Evolutionary conservation across 78 protist species (phyloP).

Genomic region (Chrysochromulina parva): DNA sequence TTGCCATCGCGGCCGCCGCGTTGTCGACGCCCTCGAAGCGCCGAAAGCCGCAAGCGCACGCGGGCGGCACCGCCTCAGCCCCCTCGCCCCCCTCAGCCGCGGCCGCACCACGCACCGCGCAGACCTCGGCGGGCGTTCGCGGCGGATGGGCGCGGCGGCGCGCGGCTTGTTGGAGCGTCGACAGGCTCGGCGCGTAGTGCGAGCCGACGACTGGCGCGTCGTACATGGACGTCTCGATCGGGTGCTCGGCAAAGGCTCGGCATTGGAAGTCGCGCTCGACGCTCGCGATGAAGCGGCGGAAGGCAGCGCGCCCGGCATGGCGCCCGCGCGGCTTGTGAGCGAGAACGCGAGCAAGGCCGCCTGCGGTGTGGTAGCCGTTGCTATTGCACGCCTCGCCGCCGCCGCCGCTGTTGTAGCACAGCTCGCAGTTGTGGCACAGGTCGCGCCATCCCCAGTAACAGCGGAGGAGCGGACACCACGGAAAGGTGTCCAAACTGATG

Average conservation of each 20-base stretch:
- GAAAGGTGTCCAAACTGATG: background rate
- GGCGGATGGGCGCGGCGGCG: background rate
- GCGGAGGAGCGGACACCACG: background rate
- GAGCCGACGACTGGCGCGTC: background rate
- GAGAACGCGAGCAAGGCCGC: background rate
- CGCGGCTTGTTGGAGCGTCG: background rate
- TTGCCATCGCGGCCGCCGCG: background rate
- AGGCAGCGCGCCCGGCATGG: background rate
- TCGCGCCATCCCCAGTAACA: background rate
- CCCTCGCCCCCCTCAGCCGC: too few relatives aligned
- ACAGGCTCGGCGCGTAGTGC: background rate
- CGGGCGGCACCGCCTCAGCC: background rate
- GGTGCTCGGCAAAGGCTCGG: background rate
- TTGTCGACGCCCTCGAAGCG: background rate
- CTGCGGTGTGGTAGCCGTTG: background rate
- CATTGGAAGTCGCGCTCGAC: background rate
- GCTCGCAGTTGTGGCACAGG: background rate
- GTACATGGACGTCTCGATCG: background rate
- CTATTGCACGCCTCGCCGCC: background rate
- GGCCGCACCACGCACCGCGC: too few relatives aligned
- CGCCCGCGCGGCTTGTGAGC: too few relatives aligned
- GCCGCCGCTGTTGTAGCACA: background rate
- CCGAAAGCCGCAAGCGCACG: background rate
- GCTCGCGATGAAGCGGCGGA: background rate
- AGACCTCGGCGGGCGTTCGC: background rate